These are phyloP conservation scores for Hyaloperonospora brassicae DNA, from an alignment of 352 stramenopile genomes.

Conservation along the genomic window DNA sequence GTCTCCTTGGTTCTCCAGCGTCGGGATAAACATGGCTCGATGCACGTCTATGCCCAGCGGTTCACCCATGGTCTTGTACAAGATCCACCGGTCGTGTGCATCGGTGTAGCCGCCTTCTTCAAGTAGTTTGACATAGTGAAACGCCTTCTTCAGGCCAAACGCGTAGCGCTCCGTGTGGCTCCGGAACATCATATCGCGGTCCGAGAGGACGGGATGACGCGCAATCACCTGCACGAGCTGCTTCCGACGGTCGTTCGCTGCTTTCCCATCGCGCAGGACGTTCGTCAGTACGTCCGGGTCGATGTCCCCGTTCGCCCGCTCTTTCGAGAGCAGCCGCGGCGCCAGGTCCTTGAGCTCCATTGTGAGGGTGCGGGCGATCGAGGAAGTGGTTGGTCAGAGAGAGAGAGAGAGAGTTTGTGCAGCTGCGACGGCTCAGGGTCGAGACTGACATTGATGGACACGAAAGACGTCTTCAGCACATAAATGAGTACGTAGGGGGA, in stretches of 20 bases:
- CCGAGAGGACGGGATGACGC: conserved; percentile 19
- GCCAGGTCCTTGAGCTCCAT: conserved; percentile 28
- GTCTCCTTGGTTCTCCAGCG: conserved; percentile 22
- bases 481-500: no score
- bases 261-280: conserved; percentile 11
- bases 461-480: no score
- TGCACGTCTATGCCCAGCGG: conserved; percentile 18
- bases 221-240: conserved; percentile 18
- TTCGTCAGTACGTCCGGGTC: conserved; percentile 13
- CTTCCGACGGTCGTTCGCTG: conserved; percentile 17
- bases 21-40: conserved; percentile 23
- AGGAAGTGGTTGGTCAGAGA: no score
- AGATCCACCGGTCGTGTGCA: conserved; percentile 15
- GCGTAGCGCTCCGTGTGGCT: conserved; percentile 27
- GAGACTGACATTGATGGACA: no score
- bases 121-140: conserved; percentile 20
- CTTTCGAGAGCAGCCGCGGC: conserved; percentile 17
- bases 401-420: no score
- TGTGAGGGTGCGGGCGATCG: no score
- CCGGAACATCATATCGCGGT: conserved; percentile 27
- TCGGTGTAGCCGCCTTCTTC: conserved; percentile 15
- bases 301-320: conserved; percentile 21
- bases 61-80: conserved; percentile 21
- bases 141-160: conserved; percentile 24
- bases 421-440: no score